These are phyloP conservation scores for Neurospora tetraspora DNA, from an alignment of 495 filamentous ascomycete genomes.

Conservation along the genomic window DNA sequence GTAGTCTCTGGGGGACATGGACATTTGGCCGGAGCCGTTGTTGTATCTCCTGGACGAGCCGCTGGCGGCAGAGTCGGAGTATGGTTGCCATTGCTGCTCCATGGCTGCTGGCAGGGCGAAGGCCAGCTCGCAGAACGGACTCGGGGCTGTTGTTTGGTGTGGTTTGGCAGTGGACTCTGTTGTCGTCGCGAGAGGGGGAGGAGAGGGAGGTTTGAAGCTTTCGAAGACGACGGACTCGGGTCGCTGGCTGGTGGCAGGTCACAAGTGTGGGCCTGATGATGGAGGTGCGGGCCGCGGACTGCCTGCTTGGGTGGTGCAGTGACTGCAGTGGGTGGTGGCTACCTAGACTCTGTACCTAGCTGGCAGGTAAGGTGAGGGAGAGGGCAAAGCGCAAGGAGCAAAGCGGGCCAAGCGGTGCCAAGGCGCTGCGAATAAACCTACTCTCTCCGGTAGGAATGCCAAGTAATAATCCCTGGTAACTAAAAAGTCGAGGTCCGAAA, in stretches of 20 bases:
- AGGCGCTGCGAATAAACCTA: background rate
- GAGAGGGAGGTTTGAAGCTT: conserved; percentile 8
- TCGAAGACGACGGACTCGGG: conserved; percentile 11
- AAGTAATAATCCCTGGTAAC: background rate
- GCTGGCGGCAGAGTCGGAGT: conserved; percentile 32
- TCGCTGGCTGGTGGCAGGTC: conserved; percentile 6
- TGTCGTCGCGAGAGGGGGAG: background rate
- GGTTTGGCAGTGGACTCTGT: conserved; percentile 6
- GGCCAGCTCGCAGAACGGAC: background rate
- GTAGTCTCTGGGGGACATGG: conserved; percentile 36
- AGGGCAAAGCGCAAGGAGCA: background rate
- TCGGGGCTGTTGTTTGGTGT: conserved; percentile 1
- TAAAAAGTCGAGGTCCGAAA: background rate
- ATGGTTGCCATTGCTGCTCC: conserved; percentile 46
- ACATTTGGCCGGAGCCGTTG: conserved; percentile 34
- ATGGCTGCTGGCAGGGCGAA: conserved; percentile 30
- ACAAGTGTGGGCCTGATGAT: conserved; percentile 4
- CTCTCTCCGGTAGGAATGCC: background rate
- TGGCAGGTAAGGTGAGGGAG: background rate
- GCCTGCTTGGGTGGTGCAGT: background rate
- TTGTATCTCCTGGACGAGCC: conserved; percentile 40
- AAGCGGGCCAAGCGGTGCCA: background rate
- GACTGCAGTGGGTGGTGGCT: background rate
- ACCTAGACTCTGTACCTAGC: background rate
- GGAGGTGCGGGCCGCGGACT: background rate